phyloP scores from a whole-genome alignment of 2,329 filamentous ascomycete species.

The Claviceps humidiphila region DNA sequence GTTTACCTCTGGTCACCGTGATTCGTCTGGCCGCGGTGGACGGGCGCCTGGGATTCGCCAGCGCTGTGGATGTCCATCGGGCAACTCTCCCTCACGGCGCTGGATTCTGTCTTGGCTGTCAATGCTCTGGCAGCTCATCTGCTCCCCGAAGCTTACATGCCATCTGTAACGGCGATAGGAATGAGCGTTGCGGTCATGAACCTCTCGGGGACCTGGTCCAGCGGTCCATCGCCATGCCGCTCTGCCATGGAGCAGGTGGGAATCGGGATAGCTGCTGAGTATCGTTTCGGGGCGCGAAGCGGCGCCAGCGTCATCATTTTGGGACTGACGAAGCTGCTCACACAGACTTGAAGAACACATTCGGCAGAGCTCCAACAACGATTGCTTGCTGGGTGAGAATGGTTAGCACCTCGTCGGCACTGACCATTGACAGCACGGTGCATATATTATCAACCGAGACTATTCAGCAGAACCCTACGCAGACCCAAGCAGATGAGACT shows the following conservation, averaged over 20 bases:
- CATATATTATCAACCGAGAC: too few relatives aligned
- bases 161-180: slow-evolving; percentile 64
- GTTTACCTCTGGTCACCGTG: slow-evolving; percentile 49
- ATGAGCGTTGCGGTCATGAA: slow-evolving; percentile 78
- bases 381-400: too few relatives aligned
- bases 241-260: slow-evolving; percentile 90
- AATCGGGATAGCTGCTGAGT: slow-evolving; percentile 78
- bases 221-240: slow-evolving; percentile 60
- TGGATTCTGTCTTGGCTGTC: slow-evolving; percentile 88
- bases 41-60: slow-evolving; percentile 15
- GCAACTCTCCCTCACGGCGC: slow-evolving; percentile 78
- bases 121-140: slow-evolving; percentile 67
- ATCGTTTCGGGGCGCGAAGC: slow-evolving; percentile 80
- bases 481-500: too few relatives aligned
- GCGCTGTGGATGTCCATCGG: slow-evolving; percentile 55
- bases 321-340: slow-evolving; percentile 58
- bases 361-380: too few relatives aligned
- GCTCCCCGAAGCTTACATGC: slow-evolving; percentile 52
- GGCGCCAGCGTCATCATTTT: slow-evolving; percentile 73
- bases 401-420: too few relatives aligned
- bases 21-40: slow-evolving; percentile 23
- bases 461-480: too few relatives aligned
- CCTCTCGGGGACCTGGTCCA: slow-evolving; percentile 75
- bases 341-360: slow-evolving; percentile 20
- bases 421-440: too few relatives aligned